Evolutionary conservation across 306 rosid species (phyloP).

Genomic region (Clitoria ternatea): DNA sequence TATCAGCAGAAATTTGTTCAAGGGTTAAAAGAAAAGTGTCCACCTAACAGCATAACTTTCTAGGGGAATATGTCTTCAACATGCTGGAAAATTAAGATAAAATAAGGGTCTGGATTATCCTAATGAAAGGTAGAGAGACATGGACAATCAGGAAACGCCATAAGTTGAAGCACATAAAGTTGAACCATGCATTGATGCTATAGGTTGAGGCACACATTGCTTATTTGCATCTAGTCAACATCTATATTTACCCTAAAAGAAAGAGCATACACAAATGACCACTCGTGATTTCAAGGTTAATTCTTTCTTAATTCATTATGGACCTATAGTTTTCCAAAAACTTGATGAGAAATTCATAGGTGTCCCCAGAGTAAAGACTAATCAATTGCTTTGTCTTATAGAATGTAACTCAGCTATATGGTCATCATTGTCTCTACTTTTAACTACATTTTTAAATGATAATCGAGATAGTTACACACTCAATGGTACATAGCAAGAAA

Average conservation of each 20-base stretch:
- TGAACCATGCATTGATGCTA: too few species aligned
- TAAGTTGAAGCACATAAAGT: neutral
- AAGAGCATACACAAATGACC: neutral
- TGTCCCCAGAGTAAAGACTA: neutral
- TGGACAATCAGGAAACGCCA: neutral
- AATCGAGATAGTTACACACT: neutral
- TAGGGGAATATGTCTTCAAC: neutral
- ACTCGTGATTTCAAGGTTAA: neutral
- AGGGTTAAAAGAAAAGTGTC: constrained; percentile 13
- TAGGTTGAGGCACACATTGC: neutral
- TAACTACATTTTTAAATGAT: neutral
- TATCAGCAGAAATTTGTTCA: neutral
- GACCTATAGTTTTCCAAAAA: neutral
- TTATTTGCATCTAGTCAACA: neutral
- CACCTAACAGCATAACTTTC: neutral
- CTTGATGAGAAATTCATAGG: neutral
- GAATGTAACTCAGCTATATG: neutral
- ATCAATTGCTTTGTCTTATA: neutral
- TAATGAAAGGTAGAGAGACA: neutral
- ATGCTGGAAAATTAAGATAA: neutral
- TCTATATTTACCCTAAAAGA: neutral
- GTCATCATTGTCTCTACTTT: neutral
- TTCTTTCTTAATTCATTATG: neutral
- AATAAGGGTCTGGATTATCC: neutral
- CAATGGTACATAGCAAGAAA: neutral